Conservation (phyloP, 2,329 filamentous ascomycete species). For the Sporothrix pallida region DNA sequence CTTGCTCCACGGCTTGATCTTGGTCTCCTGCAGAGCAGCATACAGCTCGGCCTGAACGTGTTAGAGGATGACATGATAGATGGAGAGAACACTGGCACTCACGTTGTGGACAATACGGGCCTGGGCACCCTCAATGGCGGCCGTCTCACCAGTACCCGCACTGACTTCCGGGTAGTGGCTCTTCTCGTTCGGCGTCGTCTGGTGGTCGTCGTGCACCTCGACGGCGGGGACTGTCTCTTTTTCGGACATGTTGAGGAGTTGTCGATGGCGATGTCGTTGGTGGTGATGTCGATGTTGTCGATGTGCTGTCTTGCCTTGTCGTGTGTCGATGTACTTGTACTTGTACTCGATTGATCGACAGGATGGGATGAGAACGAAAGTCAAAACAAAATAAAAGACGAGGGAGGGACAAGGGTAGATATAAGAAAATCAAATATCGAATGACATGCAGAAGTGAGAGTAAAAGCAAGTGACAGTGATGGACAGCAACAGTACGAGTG, state of each 20-base stretch:
- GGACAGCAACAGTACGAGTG: neutral
- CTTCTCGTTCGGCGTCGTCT: constrained; percentile 21
- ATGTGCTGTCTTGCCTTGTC: neutral
- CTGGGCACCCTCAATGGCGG: constrained; percentile 26
- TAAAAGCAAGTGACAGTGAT: neutral
- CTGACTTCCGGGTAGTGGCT: constrained; percentile 29
- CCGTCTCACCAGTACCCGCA: constrained; percentile 23
- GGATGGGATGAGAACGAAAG: neutral
- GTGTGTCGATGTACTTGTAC: neutral
- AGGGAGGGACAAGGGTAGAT: neutral
- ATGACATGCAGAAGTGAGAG: no score
- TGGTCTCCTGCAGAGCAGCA: constrained; percentile 30
- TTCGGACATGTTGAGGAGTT: neutral
- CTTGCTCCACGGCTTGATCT: constrained; percentile 33
- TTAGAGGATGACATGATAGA: neutral
- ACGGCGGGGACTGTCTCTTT: no score
- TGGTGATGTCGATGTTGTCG: neutral
- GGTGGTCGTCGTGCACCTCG: neutral
- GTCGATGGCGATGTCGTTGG: neutral
- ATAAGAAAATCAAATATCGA: neutral
- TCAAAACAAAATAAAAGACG: neutral
- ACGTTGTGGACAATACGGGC: constrained; percentile 32
- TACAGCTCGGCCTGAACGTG: constrained; percentile 53
- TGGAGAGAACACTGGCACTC: neutral
- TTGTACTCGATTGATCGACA: neutral